These are phyloP conservation scores for Coemansia sp. DNA, from an alignment of 192 early-diverging fungal species.

Conservation along the genomic window DNA sequence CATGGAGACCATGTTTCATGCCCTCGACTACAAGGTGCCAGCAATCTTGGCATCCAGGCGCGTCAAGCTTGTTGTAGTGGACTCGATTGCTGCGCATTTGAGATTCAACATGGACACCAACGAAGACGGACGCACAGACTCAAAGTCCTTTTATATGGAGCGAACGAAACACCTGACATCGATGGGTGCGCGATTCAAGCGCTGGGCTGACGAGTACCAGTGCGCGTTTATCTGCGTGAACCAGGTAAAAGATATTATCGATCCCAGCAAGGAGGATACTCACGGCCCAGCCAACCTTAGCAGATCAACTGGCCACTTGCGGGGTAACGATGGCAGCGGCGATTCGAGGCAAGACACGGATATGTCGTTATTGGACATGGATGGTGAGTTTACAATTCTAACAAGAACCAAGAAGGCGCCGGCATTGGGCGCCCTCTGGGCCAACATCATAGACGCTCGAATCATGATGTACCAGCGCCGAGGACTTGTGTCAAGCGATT, in stretches of 20 bases:
- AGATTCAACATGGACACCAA: constrained; percentile 17
- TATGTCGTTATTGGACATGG: constrained; percentile 25
- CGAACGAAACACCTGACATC: constrained; percentile 59
- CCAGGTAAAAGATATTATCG: constrained; percentile 68
- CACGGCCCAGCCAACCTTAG: background rate
- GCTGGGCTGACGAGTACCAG: constrained; percentile 60
- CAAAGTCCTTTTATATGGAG: constrained; percentile 30
- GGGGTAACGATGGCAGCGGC: background rate
- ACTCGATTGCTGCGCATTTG: constrained; percentile 81
- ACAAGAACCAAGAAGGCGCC: constrained; percentile 57
- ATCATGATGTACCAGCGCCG: constrained; percentile 56
- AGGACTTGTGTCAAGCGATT: constrained; percentile 16
- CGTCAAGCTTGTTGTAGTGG: constrained; percentile 77
- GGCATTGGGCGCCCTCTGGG: constrained; percentile 70
- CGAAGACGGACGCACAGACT: background rate
- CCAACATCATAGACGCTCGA: constrained; percentile 69
- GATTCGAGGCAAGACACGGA: constrained; percentile 13
- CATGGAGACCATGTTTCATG: constrained; percentile 69
- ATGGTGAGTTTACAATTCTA: constrained; percentile 9
- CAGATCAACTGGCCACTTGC: background rate
- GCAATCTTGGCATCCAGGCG: constrained; percentile 55
- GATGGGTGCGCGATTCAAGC: constrained; percentile 62
- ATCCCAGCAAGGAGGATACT: background rate
- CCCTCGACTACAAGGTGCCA: constrained; percentile 72
- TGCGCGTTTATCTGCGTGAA: constrained; percentile 77